A percentile compares a stretch with the other conserved stretches of the same genome.
These are phyloP conservation scores for Blastobotrys peoriensis DNA, from an alignment of 805 yeast genomes.

Conservation along the genomic window DNA sequence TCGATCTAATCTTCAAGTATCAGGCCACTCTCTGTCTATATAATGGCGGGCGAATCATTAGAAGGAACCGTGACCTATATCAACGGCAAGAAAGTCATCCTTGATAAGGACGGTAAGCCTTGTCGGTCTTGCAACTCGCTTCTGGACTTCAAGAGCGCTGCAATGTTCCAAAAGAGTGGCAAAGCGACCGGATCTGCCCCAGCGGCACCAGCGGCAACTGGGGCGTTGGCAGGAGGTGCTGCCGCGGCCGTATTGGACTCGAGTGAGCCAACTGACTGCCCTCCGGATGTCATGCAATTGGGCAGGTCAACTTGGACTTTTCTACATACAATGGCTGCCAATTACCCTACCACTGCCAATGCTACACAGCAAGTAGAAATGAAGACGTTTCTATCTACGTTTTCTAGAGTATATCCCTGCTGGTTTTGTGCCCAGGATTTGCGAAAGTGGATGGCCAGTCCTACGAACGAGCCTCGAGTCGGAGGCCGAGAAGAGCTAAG, in stretches of 20 bases:
- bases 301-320: conserved; percentile 93
- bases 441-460: conserved; percentile 46
- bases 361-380: conserved; percentile 61
- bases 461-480: conserved; percentile 40
- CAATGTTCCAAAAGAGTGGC: conserved; percentile 8
- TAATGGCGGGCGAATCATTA: too few species aligned
- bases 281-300: conserved; percentile 76
- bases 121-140: conserved; percentile 87
- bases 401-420: conserved; percentile 85
- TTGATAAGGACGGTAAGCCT: conserved; percentile 93
- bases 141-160: conserved; percentile 69
- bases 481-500: conserved; percentile 68
- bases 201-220: conserved; percentile 9
- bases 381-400: conserved; percentile 58
- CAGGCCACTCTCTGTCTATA: too few species aligned
- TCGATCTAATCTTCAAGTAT: too few species aligned
- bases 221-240: conserved; percentile 21
- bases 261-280: conserved; percentile 44
- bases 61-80: conserved; percentile 10
- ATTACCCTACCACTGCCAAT: conserved; percentile 69
- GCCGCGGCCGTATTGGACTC: conserved; percentile 10
- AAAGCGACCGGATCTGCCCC: not conserved
- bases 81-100: conserved; percentile 59
- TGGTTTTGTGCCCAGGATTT: conserved; percentile 90
- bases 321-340: conserved; percentile 83